Percentiles rank a stretch among this genome's conserved stretches.
Conservation (phyloP, 208 protist species). For the Vickermania ingenoplastis region DNA sequence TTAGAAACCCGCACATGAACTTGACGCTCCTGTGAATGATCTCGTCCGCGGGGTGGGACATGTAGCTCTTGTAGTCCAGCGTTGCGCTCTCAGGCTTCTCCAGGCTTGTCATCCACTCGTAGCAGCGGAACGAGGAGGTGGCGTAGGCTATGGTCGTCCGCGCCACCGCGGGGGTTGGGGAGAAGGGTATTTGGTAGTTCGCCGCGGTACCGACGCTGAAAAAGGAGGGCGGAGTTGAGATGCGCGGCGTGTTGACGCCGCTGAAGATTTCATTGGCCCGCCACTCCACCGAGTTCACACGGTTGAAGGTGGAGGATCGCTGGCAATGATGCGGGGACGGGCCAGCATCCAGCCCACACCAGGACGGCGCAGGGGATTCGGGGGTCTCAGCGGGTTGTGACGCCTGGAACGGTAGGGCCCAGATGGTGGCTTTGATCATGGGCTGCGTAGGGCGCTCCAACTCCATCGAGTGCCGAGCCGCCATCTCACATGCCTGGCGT, state of each 20-base stretch:
- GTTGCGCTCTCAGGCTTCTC: constrained; percentile 47
- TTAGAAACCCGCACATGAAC: constrained; percentile 70
- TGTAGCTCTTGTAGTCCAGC: constrained; percentile 71
- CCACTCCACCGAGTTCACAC: not conserved
- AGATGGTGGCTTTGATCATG: constrained; percentile 22
- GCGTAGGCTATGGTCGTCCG: not conserved
- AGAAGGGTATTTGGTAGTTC: not conserved
- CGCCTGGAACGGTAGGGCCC: not conserved
- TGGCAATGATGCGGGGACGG: not conserved
- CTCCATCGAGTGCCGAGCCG: constrained; percentile 22
- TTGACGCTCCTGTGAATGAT: constrained; percentile 51
- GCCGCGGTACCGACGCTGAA: not conserved
- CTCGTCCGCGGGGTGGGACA: constrained; percentile 39
- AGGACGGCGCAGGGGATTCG: not conserved
- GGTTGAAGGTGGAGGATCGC: not conserved
- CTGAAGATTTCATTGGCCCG: not conserved
- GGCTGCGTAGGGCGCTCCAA: constrained; percentile 26
- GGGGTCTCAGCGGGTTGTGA: not conserved
- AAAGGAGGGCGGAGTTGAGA: not conserved
- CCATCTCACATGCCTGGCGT: constrained; percentile 25
- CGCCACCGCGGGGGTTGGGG: not conserved
- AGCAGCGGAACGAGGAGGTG: constrained; percentile 10
- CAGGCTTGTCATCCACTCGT: constrained; percentile 40
- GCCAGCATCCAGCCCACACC: not conserved
- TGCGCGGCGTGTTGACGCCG: not conserved